Evolutionary conservation across 108 stramenopile species (phyloP).

Genomic region (Skeletonema menzelii): DNA sequence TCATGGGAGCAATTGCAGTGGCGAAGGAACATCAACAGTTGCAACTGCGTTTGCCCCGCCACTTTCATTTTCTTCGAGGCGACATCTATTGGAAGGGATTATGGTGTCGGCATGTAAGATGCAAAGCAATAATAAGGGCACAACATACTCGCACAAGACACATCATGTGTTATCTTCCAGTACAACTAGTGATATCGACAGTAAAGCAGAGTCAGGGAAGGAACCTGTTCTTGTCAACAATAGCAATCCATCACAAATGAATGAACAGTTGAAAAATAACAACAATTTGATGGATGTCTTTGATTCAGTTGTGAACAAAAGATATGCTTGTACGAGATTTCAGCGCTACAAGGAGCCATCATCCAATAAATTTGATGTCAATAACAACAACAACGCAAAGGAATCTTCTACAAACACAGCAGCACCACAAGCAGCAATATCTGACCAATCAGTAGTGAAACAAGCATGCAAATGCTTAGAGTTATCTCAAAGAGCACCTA

Average conservation of each 20-base stretch:
- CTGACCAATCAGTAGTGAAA: slow-evolving; percentile 50
- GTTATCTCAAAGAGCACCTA: slow-evolving; percentile 69
- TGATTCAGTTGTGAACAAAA: slow-evolving; percentile 24
- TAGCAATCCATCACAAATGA: background rate
- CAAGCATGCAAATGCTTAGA: slow-evolving; percentile 50
- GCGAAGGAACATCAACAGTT: background rate
- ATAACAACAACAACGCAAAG: background rate
- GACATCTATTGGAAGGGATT: background rate
- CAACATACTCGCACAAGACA: background rate
- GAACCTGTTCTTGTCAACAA: background rate
- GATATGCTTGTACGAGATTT: slow-evolving; percentile 48
- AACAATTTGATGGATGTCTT: slow-evolving; percentile 14
- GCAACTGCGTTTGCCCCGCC: background rate
- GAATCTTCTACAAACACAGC: background rate
- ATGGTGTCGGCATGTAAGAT: background rate
- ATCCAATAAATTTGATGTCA: background rate
- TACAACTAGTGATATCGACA: background rate
- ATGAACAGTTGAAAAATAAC: background rate
- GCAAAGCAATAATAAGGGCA: background rate
- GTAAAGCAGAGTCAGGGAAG: background rate
- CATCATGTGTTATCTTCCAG: background rate
- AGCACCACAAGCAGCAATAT: slow-evolving; percentile 40
- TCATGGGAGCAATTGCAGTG: background rate
- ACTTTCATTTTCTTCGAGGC: background rate
- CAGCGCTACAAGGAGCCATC: slow-evolving; percentile 37